Percentiles rank a stretch among this genome's conserved stretches.
phyloP scores from a whole-genome alignment of 805 yeast genomes.

The Jamesozyma jinghongensis region DNA sequence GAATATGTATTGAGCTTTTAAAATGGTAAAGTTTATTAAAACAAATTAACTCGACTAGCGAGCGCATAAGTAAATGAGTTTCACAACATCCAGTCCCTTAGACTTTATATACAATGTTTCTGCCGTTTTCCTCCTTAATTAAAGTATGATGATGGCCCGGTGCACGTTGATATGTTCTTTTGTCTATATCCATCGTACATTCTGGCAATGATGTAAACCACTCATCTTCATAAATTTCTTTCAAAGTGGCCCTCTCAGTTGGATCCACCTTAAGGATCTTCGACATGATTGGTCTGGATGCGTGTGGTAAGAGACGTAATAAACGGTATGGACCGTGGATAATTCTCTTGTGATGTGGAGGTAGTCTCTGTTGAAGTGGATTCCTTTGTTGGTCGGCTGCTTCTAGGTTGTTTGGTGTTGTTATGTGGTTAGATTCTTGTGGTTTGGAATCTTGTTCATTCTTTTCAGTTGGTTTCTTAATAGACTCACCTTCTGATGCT shows the following conservation, averaged over 20 bases:
- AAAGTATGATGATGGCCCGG: constrained; percentile 44
- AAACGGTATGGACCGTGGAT: constrained; percentile 76
- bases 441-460: neutral
- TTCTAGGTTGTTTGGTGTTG: constrained; percentile 39
- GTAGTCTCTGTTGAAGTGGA: no score
- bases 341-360: constrained; percentile 36
- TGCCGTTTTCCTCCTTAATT: constrained; percentile 37
- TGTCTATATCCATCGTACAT: constrained; percentile 43
- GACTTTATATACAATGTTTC: constrained; percentile 3
- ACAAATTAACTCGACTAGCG: no score
- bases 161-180: constrained; percentile 34
- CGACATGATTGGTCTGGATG: constrained; percentile 65
- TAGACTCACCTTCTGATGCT: neutral
- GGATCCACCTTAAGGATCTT: constrained; percentile 58
- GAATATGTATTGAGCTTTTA: no score
- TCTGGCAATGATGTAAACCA: constrained; percentile 58
- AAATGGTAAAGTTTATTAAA: no score
- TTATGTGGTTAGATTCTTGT: constrained; percentile 29
- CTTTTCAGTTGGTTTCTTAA: neutral
- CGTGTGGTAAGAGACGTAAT: constrained; percentile 73
- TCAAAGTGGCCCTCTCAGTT: constrained; percentile 50
- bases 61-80: no score
- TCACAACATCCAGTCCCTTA: no score
- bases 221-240: constrained; percentile 55
- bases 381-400: no score